Evolutionary conservation across 352 stramenopile genomes (phyloP).

Genomic region (Globisporangium nodosum): DNA sequence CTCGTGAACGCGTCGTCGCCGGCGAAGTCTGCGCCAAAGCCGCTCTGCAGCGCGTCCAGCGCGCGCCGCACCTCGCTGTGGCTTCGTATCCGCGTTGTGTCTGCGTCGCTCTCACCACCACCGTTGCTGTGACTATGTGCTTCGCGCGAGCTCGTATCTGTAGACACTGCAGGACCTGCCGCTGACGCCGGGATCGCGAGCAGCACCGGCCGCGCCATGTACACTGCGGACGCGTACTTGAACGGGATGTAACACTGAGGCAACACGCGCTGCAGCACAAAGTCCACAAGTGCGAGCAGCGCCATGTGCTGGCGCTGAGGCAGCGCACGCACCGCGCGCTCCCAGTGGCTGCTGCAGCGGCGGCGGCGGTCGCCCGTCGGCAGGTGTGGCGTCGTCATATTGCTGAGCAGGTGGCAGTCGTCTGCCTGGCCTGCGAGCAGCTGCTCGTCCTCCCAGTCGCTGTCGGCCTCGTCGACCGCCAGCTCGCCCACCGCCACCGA

Average conservation of each 20-base stretch:
- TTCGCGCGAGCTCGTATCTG: neutral
- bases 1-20: slow-evolving; percentile 25
- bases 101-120: neutral
- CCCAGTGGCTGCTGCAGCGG: slow-evolving; percentile 14
- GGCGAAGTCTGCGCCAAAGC: slow-evolving; percentile 11
- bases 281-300: slow-evolving; percentile 45
- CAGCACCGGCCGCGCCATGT: slow-evolving; percentile 44
- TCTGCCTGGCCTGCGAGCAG: slow-evolving; percentile 17
- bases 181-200: slow-evolving; percentile 11
- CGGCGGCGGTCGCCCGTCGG: neutral
- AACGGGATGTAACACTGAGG: slow-evolving; percentile 60
- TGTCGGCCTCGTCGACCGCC: slow-evolving; percentile 24
- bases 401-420: slow-evolving; percentile 30
- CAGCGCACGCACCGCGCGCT: slow-evolving; percentile 28
- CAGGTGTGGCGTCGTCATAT: neutral
- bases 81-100: neutral
- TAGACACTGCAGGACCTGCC: neutral
- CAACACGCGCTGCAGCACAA: slow-evolving; percentile 40
- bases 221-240: slow-evolving; percentile 50
- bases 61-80: slow-evolving; percentile 1
- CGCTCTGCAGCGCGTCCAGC: slow-evolving; percentile 10
- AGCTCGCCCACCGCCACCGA: slow-evolving; percentile 16
- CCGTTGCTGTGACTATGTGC: neutral
- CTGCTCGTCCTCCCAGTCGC: slow-evolving; percentile 46
- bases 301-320: slow-evolving; percentile 46